Evolutionary conservation across 1,284 basidiomycete species (phyloP).

Genomic region (Malassezia furfur): DNA sequence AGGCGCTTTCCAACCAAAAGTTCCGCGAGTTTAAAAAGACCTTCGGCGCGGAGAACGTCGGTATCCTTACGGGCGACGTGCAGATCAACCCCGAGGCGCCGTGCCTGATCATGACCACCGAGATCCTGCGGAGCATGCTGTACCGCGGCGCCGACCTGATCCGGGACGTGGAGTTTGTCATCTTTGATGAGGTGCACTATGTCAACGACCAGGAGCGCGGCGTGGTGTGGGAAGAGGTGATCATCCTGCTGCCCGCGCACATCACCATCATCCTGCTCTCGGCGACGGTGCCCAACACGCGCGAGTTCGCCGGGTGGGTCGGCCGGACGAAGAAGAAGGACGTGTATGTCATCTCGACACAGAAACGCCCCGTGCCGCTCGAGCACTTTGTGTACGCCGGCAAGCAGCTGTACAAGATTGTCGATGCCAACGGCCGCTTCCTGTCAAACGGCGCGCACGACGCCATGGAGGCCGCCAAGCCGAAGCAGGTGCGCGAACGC

Average conservation of each 20-base stretch:
- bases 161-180: conserved; percentile 96
- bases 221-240: conserved; percentile 99
- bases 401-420: conserved; percentile 81
- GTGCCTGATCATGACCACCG: conserved; percentile 82
- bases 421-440: conserved; percentile 74
- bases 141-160: conserved; percentile 80
- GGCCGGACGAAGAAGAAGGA: conserved; percentile 99
- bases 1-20: conserved; percentile 97
- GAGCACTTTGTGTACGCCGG: conserved; percentile 95
- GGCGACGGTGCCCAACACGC: conserved; percentile 91
- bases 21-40: conserved; percentile 97
- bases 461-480: conserved; percentile 72
- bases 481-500: conserved; percentile 95
- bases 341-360: conserved; percentile 96
- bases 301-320: conserved; percentile 97
- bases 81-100: conserved; percentile 98
- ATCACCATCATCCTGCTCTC: conserved; percentile 64
- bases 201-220: conserved; percentile 99
- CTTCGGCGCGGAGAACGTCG: conserved; percentile 81
- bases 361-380: conserved; percentile 88
- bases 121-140: conserved; percentile 90
- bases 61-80: conserved; percentile 95
- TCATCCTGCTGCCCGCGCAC: conserved; percentile 57
- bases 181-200: conserved; percentile 99
- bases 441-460: conserved; percentile 55